These are phyloP conservation scores for Cyberlindnera bimundalis DNA, from an alignment of 805 yeast species.

Conservation along the genomic window DNA sequence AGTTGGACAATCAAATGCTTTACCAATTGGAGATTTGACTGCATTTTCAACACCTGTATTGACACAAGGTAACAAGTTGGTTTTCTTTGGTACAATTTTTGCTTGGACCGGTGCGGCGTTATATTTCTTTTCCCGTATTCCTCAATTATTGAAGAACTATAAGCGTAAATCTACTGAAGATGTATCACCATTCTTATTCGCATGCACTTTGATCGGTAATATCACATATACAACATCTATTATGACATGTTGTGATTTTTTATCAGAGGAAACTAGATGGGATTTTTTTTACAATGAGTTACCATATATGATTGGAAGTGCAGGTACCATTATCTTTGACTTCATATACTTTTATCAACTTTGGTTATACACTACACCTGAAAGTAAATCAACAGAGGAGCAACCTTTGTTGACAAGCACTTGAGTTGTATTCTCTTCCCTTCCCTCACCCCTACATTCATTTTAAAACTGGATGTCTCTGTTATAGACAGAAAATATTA, in stretches of 20 bases:
- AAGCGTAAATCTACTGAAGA: slow-evolving; percentile 82
- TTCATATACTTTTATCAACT: slow-evolving; percentile 63
- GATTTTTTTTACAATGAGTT: slow-evolving; percentile 63
- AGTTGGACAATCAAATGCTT: slow-evolving; percentile 22
- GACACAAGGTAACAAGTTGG: neutral
- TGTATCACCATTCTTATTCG: slow-evolving; percentile 73
- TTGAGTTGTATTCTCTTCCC: neutral
- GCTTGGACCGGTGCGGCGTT: slow-evolving; percentile 81
- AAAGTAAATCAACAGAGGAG: slow-evolving; percentile 9
- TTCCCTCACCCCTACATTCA: too few relatives aligned
- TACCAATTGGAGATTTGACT: slow-evolving; percentile 13
- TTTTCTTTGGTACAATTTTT: slow-evolving; percentile 40
- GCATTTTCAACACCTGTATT: neutral
- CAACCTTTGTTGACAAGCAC: slow-evolving; percentile 14
- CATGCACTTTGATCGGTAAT: slow-evolving; percentile 77
- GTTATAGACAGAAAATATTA: too few relatives aligned
- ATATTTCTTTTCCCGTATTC: slow-evolving; percentile 76
- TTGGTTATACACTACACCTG: slow-evolving; percentile 29
- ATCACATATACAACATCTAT: slow-evolving; percentile 74
- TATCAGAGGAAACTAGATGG: slow-evolving; percentile 33
- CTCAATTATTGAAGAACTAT: slow-evolving; percentile 79
- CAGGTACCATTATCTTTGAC: slow-evolving; percentile 83
- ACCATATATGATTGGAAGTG: slow-evolving; percentile 81
- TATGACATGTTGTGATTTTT: slow-evolving; percentile 56
- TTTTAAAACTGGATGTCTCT: too few relatives aligned